Conservation (phyloP, 805 yeast species). For the Diddensiella santjacobensis region DNA sequence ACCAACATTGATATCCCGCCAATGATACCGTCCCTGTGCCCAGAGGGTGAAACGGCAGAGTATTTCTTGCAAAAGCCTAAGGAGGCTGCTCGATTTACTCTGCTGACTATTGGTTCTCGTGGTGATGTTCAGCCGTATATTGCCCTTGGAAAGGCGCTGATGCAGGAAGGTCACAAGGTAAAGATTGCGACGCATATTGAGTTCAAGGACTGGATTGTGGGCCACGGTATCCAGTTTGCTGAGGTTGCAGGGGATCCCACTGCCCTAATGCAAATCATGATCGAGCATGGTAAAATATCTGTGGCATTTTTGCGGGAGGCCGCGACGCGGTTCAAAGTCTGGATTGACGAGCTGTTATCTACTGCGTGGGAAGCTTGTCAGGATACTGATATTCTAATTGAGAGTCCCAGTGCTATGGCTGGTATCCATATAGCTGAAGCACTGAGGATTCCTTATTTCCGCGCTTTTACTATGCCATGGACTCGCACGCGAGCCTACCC, state of each 20-base stretch:
- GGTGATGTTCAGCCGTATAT: conserved; percentile 98
- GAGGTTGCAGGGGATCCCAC: conserved; percentile 91
- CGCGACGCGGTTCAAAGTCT: conserved; percentile 66
- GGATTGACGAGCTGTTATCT: conserved; percentile 71
- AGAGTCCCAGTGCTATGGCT: conserved; percentile 95
- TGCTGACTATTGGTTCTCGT: conserved; percentile 88
- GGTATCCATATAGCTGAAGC: conserved; percentile 96
- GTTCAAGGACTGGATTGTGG: conserved; percentile 68
- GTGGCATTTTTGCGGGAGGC: conserved; percentile 83
- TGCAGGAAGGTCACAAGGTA: conserved; percentile 77
- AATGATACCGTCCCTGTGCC: conserved; percentile 7
- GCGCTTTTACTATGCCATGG: conserved; percentile 99
- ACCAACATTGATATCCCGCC: conserved; percentile 21
- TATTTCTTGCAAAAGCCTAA: conserved; percentile 44
- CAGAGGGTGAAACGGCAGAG: conserved; percentile 3
- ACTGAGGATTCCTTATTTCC: conserved; percentile 77
- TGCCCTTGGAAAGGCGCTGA: conserved; percentile 76
- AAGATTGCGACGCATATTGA: conserved; percentile 84
- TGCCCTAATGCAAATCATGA: conserved; percentile 88
- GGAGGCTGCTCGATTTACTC: conserved; percentile 54
- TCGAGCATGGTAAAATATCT: conserved; percentile 81
- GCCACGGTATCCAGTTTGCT: conserved; percentile 63
- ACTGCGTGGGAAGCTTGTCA: conserved; percentile 88
- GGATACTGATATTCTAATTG: conserved; percentile 74
- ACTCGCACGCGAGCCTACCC: conserved; percentile 93